Base-by-base conservation (phyloP, 495 filamentous ascomycete genomes). In the Penicillium tannophilum region DNA sequence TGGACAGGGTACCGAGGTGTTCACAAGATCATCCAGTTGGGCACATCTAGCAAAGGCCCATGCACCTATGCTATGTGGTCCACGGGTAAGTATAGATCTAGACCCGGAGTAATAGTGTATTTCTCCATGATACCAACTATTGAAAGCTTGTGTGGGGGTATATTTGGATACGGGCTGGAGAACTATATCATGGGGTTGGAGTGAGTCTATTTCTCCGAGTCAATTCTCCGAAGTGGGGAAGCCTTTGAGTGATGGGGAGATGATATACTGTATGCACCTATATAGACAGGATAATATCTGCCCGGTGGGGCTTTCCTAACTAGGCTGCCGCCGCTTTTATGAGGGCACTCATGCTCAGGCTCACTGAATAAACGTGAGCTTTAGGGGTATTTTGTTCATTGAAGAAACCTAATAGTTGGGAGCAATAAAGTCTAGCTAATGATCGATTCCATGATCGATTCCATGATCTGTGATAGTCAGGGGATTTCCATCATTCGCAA, bases 141-240 rank as follows among this genome's bases (percentile, higher is more conserved):
- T 10, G 19, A 20, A 24, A 23, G 6, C 31, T 16, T 7, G 26
- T 55, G n/a, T n/a, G n/a, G 9, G 26, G 9, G 4, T 43, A 56
- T 50, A 28, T 28, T 7, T 4, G 6, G 28, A 28, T 28, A 23
- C 28, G 4, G 31, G 33, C 14, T 47, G 17, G 30, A 10, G 10
- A 14, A 16, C 16, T 2, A 19, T 26, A 26, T n/a, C n/a, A n/a
- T n/a, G n/a, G n/a, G n/a, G n/a, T 6, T 26, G 35, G 4, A 12
- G 33, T 42, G 30, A 36, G 48, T 42, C 44, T 47, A 64, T 53
- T 64, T 68, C 59, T 60, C 65, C 65, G 65, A 68, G 54, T 50
- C 55, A 62, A 49, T 63, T 65, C 63, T 62, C 58, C 63, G 62
- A 36, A 14, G 33, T 14, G 33, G 33, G 9, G 33, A 14, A 36